Percentiles rank a stretch among this genome's conserved stretches.
Conservation (phyloP, 2,329 filamentous ascomycete genomes). For the Verticillium nonalfalfae region DNA sequence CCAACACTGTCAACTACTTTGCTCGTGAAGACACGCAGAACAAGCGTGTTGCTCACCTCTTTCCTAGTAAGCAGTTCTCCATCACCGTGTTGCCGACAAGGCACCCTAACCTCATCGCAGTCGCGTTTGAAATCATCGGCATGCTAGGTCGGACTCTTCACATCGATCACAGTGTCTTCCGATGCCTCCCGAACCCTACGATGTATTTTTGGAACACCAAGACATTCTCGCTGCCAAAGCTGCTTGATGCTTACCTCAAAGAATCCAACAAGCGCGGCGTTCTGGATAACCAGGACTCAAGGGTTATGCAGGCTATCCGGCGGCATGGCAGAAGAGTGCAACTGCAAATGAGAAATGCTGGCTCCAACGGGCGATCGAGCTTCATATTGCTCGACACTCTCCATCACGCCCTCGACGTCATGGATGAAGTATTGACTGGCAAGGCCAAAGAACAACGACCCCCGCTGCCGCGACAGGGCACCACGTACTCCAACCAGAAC, state of each 20-base stretch:
- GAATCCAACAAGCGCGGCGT: slow-evolving; percentile 15
- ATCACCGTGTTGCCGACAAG: neutral
- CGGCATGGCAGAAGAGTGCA: slow-evolving; percentile 13
- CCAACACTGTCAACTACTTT: slow-evolving; percentile 40
- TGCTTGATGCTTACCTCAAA: slow-evolving; percentile 31
- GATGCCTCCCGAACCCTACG: slow-evolving; percentile 51
- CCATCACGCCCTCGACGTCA: slow-evolving; percentile 31
- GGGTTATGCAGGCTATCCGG: neutral
- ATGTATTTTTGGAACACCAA: slow-evolving; percentile 46
- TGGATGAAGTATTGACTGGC: slow-evolving; percentile 35
- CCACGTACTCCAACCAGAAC: neutral
- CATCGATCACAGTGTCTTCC: slow-evolving; percentile 41
- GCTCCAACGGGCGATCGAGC: slow-evolving; percentile 17
- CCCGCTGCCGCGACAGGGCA: neutral
- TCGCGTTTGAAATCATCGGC: slow-evolving; percentile 52
- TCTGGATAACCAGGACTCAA: neutral
- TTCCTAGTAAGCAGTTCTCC: slow-evolving; percentile 32
- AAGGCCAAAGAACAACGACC: slow-evolving; percentile 14
- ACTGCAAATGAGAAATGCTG: slow-evolving; percentile 17
- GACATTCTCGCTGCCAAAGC: slow-evolving; percentile 34
- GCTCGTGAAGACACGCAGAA: slow-evolving; percentile 19
- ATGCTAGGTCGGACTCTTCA: slow-evolving; percentile 48
- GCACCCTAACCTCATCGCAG: slow-evolving; percentile 19
- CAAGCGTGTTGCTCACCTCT: slow-evolving; percentile 38
- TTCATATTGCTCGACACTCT: slow-evolving; percentile 30